Evolutionary conservation across 768 basidiomycete species (phyloP), one percentile per base, ranked within the genome.

Genomic region (Lepiota venenata): DNA sequence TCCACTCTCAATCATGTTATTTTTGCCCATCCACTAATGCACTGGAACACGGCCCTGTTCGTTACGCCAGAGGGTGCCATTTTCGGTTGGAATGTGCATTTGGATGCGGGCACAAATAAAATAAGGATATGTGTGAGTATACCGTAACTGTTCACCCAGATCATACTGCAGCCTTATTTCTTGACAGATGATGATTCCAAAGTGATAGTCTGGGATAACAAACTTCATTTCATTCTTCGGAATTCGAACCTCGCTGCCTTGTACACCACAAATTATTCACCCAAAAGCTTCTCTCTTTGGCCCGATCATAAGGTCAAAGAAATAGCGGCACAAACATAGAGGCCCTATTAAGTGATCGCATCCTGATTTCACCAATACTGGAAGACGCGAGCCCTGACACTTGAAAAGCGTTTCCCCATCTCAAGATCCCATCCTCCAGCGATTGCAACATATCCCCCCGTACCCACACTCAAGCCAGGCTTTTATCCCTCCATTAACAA

Each of bases 401-500:
- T 50, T 77, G 75, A 74, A 52, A 56, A 35, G 37, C 54, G 40
- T 63, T 21, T 15, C 10, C 20, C 10, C 3, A 49, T 59, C 22
- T 63, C 51, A 48, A 63, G 14, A 42, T 48, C 5, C 29, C 56
- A 12, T 11, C 40, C 3, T 27, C 49, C 1, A n/a, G 60, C 66
- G 4, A 63, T 71, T 10, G 47, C 53, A 2, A 43, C 48, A 7
- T 72, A 70, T 50, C 71, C 72, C 1, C 59, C 76, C 12, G 69
- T 77, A 0, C 69, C 67, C 9, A 72, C 71, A 3, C 58, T 54
- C 27, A 56, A 29, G 4, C 37, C 52, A 1, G 60, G 61, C 9
- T 43, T 56, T 6, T 75, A 69, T 36, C 64, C 69, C 15, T 74
- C 73, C 2, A 51, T 75, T 11, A 35, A 56, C 2, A 58, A 66